Evolutionary conservation across 208 protist genomes (phyloP).

Genomic region (Naegleria lovaniensis): DNA sequence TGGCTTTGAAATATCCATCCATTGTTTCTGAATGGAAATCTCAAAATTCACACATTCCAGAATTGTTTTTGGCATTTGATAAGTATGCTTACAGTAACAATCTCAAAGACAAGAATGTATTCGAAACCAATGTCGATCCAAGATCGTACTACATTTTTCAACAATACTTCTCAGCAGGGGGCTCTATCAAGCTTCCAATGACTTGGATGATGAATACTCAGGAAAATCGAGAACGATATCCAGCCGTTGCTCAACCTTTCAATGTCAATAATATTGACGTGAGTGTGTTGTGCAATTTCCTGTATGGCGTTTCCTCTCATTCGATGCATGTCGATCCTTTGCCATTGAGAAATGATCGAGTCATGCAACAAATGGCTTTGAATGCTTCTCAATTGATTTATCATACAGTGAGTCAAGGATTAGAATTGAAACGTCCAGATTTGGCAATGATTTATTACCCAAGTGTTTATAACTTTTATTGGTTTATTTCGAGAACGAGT

Average conservation of each 20-base stretch:
- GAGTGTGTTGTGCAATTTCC: not conserved
- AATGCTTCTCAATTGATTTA: not conserved
- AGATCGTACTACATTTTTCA: not conserved
- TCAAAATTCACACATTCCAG: not conserved
- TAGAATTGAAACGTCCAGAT: constrained; percentile 16
- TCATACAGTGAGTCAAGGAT: not conserved
- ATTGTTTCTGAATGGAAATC: not conserved
- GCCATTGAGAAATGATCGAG: not conserved
- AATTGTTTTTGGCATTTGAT: not conserved
- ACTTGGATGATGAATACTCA: constrained; percentile 8
- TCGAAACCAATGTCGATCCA: not conserved
- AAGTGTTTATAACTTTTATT: constrained; percentile 13
- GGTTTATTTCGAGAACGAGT: constrained; percentile 3
- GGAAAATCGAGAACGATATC: not conserved
- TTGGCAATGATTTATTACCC: constrained; percentile 11
- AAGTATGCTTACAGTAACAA: not conserved
- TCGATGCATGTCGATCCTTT: not conserved
- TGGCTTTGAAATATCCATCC: not conserved
- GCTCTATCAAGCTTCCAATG: not conserved
- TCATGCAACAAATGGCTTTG: not conserved
- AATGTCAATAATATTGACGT: constrained; percentile 18
- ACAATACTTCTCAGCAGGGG: not conserved
- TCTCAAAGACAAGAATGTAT: no score
- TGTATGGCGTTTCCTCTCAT: not conserved
- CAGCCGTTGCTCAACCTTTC: not conserved